These are phyloP conservation scores for Bipolaris zeicola DNA, from an alignment of 2,329 filamentous ascomycete genomes.

Conservation along the genomic window DNA sequence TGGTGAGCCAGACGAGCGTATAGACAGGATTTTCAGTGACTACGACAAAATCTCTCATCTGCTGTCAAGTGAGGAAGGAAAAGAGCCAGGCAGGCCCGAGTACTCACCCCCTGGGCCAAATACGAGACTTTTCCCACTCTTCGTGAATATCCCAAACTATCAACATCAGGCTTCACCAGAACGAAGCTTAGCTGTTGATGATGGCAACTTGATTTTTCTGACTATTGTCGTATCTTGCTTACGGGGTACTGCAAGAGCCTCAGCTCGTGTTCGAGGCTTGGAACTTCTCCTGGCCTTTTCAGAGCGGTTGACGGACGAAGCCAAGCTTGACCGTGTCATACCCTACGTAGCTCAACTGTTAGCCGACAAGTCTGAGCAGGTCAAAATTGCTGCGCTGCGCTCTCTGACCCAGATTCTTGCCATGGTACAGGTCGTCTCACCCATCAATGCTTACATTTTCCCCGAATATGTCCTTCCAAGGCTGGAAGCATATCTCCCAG, in stretches of 20 bases:
- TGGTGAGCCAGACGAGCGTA: slow-evolving; percentile 88
- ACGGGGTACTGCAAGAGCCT: slow-evolving; percentile 84
- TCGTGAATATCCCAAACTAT: slow-evolving; percentile 85
- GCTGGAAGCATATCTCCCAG: slow-evolving; percentile 62
- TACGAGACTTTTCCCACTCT: slow-evolving; percentile 74
- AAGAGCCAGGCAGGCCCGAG: slow-evolving; percentile 44
- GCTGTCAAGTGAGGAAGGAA: slow-evolving; percentile 72
- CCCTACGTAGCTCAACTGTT: slow-evolving; percentile 87
- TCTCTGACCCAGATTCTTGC: slow-evolving; percentile 84
- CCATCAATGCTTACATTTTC: slow-evolving; percentile 70
- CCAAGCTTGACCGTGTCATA: slow-evolving; percentile 89
- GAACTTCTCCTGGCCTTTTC: slow-evolving; percentile 91
- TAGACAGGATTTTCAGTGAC: slow-evolving; percentile 89
- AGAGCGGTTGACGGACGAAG: slow-evolving; percentile 90
- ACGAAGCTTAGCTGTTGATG: slow-evolving; percentile 70
- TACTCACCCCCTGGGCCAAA: slow-evolving; percentile 45
- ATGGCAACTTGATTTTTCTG: slow-evolving; percentile 90
- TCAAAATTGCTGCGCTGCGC: slow-evolving; percentile 82
- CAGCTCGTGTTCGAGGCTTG: slow-evolving; percentile 86
- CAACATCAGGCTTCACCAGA: slow-evolving; percentile 70
- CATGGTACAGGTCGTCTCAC: slow-evolving; percentile 85
- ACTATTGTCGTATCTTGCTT: slow-evolving; percentile 87
- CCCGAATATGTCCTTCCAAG: slow-evolving; percentile 68
- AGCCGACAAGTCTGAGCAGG: slow-evolving; percentile 80
- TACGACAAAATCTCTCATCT: slow-evolving; percentile 99